A percentile compares a stretch with the other conserved stretches of the same genome.
Conservation (phyloP, 495 filamentous ascomycete species). For the Penicillium manginii region DNA sequence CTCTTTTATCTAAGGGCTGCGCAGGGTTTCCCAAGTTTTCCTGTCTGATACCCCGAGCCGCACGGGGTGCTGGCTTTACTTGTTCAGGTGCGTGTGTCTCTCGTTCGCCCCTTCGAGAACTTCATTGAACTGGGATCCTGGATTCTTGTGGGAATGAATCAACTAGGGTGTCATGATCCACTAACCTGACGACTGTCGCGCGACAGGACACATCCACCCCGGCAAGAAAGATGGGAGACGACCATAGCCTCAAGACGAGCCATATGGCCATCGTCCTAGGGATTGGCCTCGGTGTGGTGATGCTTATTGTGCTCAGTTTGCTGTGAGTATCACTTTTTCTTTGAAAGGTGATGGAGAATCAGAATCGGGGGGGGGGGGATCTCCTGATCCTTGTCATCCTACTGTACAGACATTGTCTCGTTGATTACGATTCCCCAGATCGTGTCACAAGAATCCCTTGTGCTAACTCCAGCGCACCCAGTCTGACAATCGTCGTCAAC, state of each 20-base stretch:
- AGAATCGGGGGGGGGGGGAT: too few species aligned
- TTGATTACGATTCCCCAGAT: constrained; percentile 7
- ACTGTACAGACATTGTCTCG: background rate
- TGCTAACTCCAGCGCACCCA: constrained; percentile 14
- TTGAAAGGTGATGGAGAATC: background rate
- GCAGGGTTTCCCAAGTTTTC: background rate
- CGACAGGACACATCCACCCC: constrained; percentile 16
- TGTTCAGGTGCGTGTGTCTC: background rate
- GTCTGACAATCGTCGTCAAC: constrained; percentile 43
- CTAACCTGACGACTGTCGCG: constrained; percentile 11
- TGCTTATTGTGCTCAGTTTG: constrained; percentile 42
- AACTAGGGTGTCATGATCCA: background rate
- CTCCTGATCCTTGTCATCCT: background rate
- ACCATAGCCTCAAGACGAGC: constrained; percentile 26
- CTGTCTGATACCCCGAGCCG: background rate
- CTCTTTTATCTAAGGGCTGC: constrained; percentile 2
- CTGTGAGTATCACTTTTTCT: constrained; percentile 28
- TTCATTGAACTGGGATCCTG: background rate
- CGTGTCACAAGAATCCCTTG: constrained; percentile 3
- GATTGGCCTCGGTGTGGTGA: constrained; percentile 43
- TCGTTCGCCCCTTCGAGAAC: background rate
- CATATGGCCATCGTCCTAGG: constrained; percentile 46
- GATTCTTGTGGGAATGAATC: background rate
- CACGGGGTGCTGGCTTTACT: background rate
- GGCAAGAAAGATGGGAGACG: constrained; percentile 21